Percentiles rank a stretch among this genome's conserved stretches.
Conservation (phyloP, 495 filamentous ascomycete genomes). For the Tuber aestivum region DNA sequence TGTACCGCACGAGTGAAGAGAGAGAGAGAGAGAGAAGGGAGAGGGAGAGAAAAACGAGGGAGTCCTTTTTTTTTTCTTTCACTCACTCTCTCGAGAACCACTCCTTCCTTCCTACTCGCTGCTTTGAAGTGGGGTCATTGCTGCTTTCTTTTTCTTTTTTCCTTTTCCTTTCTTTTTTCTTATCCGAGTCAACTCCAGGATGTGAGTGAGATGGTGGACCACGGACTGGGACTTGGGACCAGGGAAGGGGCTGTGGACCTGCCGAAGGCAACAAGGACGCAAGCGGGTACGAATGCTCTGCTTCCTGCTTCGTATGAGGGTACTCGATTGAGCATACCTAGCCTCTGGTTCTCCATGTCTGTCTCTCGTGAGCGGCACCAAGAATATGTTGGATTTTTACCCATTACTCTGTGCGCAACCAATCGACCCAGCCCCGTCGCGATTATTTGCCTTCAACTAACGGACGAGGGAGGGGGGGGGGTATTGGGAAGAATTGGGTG, state of each 20-base stretch:
- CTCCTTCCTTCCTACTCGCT: background rate
- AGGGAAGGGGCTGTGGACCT: background rate
- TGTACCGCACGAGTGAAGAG: background rate
- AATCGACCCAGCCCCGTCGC: background rate
- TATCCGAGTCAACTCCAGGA: background rate
- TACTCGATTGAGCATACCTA: slow-evolving; percentile 1
- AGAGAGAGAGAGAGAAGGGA: background rate
- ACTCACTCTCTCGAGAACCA: background rate
- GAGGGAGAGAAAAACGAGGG: background rate
- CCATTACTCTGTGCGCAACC: background rate
- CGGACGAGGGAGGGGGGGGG: background rate
- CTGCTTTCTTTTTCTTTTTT: background rate
- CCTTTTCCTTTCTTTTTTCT: no score
- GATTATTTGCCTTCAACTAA: background rate
- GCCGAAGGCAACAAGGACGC: background rate
- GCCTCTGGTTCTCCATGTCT: background rate
- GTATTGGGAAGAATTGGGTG: background rate
- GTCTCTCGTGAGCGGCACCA: background rate
- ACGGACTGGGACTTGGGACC: background rate
- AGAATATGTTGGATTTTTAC: background rate
- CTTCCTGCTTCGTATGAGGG: background rate
- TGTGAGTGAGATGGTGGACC: background rate
- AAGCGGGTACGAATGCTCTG: background rate
- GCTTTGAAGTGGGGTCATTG: slow-evolving; percentile 5
- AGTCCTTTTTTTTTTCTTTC: background rate